Evolutionary conservation across 768 basidiomycete species (phyloP).

Genomic region (Lentinula detonsa): DNA sequence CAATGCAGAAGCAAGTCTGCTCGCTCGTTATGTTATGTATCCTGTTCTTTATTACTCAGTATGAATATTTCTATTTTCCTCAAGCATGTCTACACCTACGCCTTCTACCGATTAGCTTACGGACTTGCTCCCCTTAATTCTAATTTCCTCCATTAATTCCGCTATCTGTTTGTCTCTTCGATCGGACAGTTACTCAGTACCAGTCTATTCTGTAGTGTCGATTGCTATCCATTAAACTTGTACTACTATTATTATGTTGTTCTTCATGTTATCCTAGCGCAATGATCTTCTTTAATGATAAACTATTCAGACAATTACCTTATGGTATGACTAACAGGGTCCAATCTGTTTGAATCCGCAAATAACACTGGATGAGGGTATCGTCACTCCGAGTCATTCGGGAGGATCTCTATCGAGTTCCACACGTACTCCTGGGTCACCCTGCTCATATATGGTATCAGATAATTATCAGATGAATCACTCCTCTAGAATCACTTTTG

Average conservation of each 20-base stretch:
- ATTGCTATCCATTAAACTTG: background rate
- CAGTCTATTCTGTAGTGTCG: background rate
- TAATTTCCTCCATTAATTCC: background rate
- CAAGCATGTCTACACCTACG: background rate
- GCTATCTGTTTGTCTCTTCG: slow-evolving; percentile 1
- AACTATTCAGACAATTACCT: background rate
- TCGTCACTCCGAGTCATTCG: background rate
- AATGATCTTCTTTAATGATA: background rate
- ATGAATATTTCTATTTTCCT: background rate
- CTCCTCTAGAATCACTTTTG: too few species aligned
- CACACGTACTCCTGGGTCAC: background rate
- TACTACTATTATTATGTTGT: background rate
- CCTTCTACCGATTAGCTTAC: slow-evolving; percentile 3
- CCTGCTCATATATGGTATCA: background rate
- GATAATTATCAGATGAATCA: background rate
- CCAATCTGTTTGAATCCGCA: too few species aligned
- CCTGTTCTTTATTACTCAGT: slow-evolving; percentile 2
- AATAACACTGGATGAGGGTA: background rate
- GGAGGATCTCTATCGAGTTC: background rate
- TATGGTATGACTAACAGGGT: too few species aligned
- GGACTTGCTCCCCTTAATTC: background rate
- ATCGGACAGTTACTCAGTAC: background rate
- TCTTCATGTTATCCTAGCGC: background rate
- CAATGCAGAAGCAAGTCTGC: background rate
- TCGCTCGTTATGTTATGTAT: background rate